phyloP scores from a whole-genome alignment of 176 grass and related monocot species.

The Coix lacrymajobi region DNA sequence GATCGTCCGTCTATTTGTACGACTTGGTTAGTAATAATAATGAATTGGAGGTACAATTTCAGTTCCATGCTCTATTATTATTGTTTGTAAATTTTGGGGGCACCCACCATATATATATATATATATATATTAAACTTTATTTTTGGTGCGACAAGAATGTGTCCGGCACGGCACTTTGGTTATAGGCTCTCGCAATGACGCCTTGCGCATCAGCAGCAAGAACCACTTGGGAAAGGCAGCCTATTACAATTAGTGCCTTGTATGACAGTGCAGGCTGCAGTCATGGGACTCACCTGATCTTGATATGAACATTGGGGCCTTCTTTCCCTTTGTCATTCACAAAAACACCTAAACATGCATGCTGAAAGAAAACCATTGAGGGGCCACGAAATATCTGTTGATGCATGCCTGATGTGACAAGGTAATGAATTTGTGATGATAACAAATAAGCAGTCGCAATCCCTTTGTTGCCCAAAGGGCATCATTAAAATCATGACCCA shows the following conservation, averaged over 20 bases:
- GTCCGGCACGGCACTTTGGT: no score
- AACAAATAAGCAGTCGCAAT: not conserved
- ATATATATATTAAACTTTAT: no score
- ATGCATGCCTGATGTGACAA: slow-evolving; percentile 12
- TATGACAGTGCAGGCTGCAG: not conserved
- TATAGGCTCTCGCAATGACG: not conserved
- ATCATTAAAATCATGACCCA: not conserved
- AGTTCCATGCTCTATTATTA: not conserved
- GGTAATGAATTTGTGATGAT: not conserved
- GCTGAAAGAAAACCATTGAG: not conserved
- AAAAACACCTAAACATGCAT: not conserved
- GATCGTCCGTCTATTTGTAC: not conserved
- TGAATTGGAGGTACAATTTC: not conserved
- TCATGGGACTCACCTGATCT: slow-evolving; percentile 7
- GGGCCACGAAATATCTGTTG: not conserved
- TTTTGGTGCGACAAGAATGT: not conserved
- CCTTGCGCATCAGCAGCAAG: not conserved
- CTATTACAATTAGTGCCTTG: not conserved
- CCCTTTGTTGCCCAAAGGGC: not conserved
- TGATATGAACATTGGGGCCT: not conserved
- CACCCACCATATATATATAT: no score
- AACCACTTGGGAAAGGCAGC: not conserved
- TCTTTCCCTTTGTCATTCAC: not conserved
- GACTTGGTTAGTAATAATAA: not conserved
- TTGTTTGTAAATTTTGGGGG: not conserved